Evolutionary conservation across 139 green algal genomes (phyloP), one percentile per base, ranked within the genome.

Genomic region (Chlamydomonas incerta): DNA sequence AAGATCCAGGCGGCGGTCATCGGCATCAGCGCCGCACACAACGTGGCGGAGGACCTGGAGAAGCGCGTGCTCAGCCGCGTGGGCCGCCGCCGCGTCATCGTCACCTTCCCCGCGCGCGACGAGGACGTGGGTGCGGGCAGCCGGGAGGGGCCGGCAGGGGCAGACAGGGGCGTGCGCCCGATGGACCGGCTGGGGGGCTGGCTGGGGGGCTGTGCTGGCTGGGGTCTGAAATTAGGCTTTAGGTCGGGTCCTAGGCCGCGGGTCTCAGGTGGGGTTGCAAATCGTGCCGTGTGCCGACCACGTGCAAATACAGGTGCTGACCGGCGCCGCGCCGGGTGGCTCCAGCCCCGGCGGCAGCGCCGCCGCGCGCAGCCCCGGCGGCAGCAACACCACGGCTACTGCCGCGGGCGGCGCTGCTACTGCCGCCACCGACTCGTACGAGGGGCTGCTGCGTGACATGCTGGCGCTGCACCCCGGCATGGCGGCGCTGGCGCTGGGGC

Each of bases 1-100:
- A 67, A 81, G 52, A 58, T 87, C 46, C 90, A 95, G 92, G 95
- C 95, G 0, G 93, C 90, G 5, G 91, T 98, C 41, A 73, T 98
- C 34, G 93, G 94, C 17, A 24, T 95, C 31, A 97, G 82, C 52
- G 84, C 63, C 14, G 83, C 90, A 37, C 86, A 93, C 17, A 95
- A 98, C 79, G 89, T 93, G n/a, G 68, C 57, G 1, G 80, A 86
- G 68, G 80, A 94, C 76, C 89, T 98, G 86, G 95, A 98, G 88
- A 98, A 98, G 87, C 89, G 95, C 14, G 95, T 98, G 83, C 91
- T 92, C 63, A 94, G 86, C 41, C 75, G 85, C 18, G 81, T 89
- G 60, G 60, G 66, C 10, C 52, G 80, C 41, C 65, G 74, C 21
- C 35, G 83, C 28, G 76, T 91, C 13, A 23, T 87, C 31, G 31